Evolutionary conservation across 2,329 filamentous ascomycete genomes (phyloP), one percentile per base, ranked within the genome.

Genomic region (Ophiostoma montium): DNA sequence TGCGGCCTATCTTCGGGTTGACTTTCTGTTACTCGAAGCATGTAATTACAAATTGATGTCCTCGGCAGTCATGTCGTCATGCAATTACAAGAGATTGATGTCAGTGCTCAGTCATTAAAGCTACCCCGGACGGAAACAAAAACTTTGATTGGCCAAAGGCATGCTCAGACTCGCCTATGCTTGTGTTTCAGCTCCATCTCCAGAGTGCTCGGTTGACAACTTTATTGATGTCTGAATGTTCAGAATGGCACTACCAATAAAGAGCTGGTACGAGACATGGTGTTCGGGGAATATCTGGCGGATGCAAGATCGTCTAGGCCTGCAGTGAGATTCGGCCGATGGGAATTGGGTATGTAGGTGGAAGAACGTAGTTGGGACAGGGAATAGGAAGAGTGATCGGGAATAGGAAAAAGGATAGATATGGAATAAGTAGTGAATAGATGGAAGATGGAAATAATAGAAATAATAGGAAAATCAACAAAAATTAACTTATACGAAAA

Each of bases 221-320:
- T 13, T 10, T 39, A 27, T 23, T 18, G 15, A 27, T 44, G 19
- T 16, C n/a, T 47, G 18, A n/a, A 32, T 31, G 16, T 13, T 2
- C 11, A 30, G n/a, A 30, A 19, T n/a, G n/a, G n/a, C 19, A 11
- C 9, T 3, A 8, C 10, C 15, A 19, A 23, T 13, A 21, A 39
- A 15, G 30, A n/a, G 19, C 5, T 18, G 21, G 3, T n/a, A 27
- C 13, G 5, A n/a, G 33, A 38, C 13, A 18, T 21, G 19, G 31
- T 12, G 16, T n/a, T 27, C 23, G 23, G 23, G 23, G 23, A 27
- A 27, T 27, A 27, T 27, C 35, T 27, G 23, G 4, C 23, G 23
- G 23, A 27, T 47, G 46, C 46, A 21, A 31, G 35, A 33, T 39
- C 46, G 46, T 47, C 46, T 47, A 47, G 27, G 23, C 23, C 23